Evolutionary conservation across 768 basidiomycete genomes (phyloP), one percentile per base, ranked within the genome.

Genomic region (Strobilomyces confusus): DNA sequence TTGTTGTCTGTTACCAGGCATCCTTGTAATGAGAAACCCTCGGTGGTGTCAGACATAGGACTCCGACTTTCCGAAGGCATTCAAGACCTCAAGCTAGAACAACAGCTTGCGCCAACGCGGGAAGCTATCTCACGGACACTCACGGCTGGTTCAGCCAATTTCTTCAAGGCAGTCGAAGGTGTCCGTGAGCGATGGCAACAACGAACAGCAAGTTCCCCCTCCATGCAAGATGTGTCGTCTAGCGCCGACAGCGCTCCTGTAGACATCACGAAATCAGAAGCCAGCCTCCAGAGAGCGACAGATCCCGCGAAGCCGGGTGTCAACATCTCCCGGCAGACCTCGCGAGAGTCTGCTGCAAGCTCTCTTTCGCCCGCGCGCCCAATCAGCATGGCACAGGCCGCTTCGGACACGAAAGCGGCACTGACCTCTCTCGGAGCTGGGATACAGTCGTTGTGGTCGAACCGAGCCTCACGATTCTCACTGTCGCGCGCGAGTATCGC

Each of bases 51-150:
- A 5, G 97, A 99, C 62, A 86, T 99, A 33, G 89, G 95, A 9
- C 77, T 98, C 5, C 86, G 95, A 11, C 80, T 99, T 23, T 84
- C 88, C 52, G 95, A 98, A 72, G 94, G 95, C 3, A 82, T 98
- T 17, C 93, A 97, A 65, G 95, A 98, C 26, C 79, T 99, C 48
- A 92, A 89, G 67, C 71, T 98, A 5, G 91, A 97, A 30, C 89
- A 97, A 69, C 92, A 94, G 61, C 80, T 97, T n/a, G 93, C 86
- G 5, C 93, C 95, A 2, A 88, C 94, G 1, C 81, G 92, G 9
- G 94, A 98, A 68, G 97, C 89, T 3, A 83, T 97, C 40, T 81
- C 85, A 9, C 79, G 85, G 30, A 93, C 92, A 0, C 60, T 94
- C 44, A 80, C 77, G 0, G 80, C 76, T 8, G 86, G 92, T 23